Conservation (phyloP, 2,329 filamentous ascomycete genomes). For the Penicillium nordicum region DNA sequence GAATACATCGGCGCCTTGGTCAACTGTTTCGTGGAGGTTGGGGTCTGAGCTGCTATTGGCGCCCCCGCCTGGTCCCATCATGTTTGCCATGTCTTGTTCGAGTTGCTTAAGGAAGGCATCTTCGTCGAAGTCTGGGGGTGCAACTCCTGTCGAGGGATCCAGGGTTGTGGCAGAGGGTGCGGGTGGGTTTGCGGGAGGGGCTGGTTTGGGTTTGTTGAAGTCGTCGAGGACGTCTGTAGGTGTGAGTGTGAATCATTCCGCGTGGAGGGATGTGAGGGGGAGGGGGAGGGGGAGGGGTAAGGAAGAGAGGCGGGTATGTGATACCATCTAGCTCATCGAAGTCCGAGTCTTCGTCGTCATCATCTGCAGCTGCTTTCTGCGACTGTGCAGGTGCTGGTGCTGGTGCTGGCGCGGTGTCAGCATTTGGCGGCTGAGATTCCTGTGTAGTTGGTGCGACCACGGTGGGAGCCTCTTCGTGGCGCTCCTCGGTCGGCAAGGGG, state of each 20-base stretch:
- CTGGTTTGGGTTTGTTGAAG: conserved; percentile 63
- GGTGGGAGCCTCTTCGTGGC: background rate
- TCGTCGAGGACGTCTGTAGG: conserved; percentile 77
- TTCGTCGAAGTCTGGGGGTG: conserved; percentile 31
- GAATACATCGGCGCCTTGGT: conserved; percentile 36
- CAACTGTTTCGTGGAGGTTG: conserved; percentile 24
- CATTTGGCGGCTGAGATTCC: background rate
- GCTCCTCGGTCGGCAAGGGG: background rate
- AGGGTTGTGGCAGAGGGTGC: conserved; percentile 10
- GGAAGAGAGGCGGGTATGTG: background rate
- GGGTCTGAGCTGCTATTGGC: conserved; percentile 19
- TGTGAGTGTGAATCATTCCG: conserved; percentile 1
- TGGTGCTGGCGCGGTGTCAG: background rate
- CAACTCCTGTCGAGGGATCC: conserved; percentile 14
- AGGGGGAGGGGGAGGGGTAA: background rate
- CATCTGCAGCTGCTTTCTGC: conserved; percentile 23
- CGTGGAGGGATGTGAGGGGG: background rate
- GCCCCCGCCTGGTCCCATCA: conserved; percentile 54
- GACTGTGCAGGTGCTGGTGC: background rate
- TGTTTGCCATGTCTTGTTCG: conserved; percentile 83
- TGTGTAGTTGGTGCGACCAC: background rate
- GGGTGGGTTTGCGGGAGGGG: conserved; percentile 17
- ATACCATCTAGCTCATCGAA: conserved; percentile 90
- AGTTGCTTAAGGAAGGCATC: conserved; percentile 72
- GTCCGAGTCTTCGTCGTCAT: conserved; percentile 78